Base-by-base conservation (phyloP, 176 grass and related monocot genomes). In the Chrysopogon serrulatus region DNA sequence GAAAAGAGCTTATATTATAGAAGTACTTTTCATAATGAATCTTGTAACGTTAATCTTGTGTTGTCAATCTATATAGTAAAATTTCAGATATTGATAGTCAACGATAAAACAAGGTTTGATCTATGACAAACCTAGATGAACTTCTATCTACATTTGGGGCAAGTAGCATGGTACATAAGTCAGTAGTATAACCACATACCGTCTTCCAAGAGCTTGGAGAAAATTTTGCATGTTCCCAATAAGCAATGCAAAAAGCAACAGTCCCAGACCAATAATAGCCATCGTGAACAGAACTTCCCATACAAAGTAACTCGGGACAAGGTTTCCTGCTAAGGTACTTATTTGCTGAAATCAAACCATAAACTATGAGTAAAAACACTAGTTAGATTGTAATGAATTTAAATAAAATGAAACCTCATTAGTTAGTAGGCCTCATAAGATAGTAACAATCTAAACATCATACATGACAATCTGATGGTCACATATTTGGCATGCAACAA, bases 201-300 rank as follows among this genome's bases (percentile, higher is more conserved):
- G 85, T 85, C 93, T 91, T 85, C 91, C 93, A 90, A 98, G 96
- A 77, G 93, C 93, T 82, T 98, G 96, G 73, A 98, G 96, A 86
- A 98, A 98, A 81, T 98, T 98, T 84, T 98, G 96, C 96, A 95
- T 98, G 74, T 95, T 95, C 24, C 96, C 96, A 10, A 98, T 94
- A 65, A 99, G 96, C 78, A 98, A 85, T 47, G 96, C 96, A 26
- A 95, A 94, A 82, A 90, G 93, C 28, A 98, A 66, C 45, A 98
- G 83, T 7, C 96, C 93, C 74, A 95, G 76, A 81, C 96, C 96
- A 90, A 98, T 70, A 82, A 98, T 98, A 71, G 91, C 93, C 96
- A 98, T 98, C 51, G 96, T 95, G 80, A 98, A 98, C 47, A 95
- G 49, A 68, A 98, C 93, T 89, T 98, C 96, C 87, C 96, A 95